phyloP scores from a whole-genome alignment of 441 rosid species.

The Heliophila coronopifolia region DNA sequence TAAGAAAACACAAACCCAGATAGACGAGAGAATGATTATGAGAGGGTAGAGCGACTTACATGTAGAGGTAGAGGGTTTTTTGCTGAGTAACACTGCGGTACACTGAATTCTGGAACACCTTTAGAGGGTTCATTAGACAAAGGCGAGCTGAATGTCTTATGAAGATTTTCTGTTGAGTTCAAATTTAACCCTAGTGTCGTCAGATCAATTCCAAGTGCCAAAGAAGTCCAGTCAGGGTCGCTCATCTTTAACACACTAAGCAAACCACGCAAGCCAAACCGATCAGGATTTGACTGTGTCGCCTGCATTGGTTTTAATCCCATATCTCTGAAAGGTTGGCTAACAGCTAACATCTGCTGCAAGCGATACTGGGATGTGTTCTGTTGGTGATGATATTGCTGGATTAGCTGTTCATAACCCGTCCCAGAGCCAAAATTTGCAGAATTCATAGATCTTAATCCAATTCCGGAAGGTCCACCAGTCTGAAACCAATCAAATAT shows the following conservation, averaged over 20 bases:
- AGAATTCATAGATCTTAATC: conserved; percentile 76
- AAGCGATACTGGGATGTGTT: conserved; percentile 41
- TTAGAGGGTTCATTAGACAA: conserved; percentile 96
- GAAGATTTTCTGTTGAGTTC: conserved; percentile 85
- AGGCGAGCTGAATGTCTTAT: conserved; percentile 93
- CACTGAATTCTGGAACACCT: conserved; percentile 82
- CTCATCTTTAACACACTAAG: conserved; percentile 69
- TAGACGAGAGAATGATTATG: neutral
- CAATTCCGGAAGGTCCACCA: conserved; percentile 79
- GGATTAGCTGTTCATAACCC: conserved; percentile 27
- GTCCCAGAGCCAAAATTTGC: conserved; percentile 46
- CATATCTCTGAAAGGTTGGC: too few relatives aligned
- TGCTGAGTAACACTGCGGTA: conserved; percentile 85
- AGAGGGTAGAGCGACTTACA: conserved; percentile 43
- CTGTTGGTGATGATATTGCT: conserved; percentile 33
- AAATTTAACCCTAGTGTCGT: conserved; percentile 89
- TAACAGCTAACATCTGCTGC: conserved; percentile 77
- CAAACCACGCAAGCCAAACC: conserved; percentile 86
- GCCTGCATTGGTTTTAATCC: too few relatives aligned
- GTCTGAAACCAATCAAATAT: conserved; percentile 45
- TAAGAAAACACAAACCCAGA: neutral
- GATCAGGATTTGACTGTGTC: conserved; percentile 69
- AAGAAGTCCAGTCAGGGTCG: conserved; percentile 80
- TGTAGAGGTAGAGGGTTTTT: conserved; percentile 69
- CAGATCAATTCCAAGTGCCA: conserved; percentile 93